Conservation (phyloP, 2,329 filamentous ascomycete genomes). For the Cytospora leucostoma region DNA sequence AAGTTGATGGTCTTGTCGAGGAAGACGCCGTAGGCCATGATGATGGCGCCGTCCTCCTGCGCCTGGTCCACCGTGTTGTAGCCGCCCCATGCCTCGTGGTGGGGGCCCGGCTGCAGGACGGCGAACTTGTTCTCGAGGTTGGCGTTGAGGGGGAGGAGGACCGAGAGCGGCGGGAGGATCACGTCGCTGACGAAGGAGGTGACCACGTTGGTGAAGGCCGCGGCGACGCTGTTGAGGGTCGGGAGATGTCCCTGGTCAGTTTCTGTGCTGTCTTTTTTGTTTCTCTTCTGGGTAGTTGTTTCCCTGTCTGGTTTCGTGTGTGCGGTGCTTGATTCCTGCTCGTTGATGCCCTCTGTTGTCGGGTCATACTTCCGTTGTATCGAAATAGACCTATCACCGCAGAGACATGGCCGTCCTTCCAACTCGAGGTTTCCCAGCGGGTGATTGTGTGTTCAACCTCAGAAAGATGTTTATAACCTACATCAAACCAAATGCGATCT, state of each 20-base stretch:
- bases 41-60: conserved; percentile 68
- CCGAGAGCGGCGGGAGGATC: conserved; percentile 67
- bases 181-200: conserved; percentile 73
- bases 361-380: too few species aligned
- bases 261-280: neutral
- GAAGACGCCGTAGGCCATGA: conserved; percentile 64
- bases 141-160: conserved; percentile 67
- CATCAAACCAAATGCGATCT: conserved; percentile 77
- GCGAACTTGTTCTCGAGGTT: conserved; percentile 77
- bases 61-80: conserved; percentile 74
- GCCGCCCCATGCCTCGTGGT: conserved; percentile 50
- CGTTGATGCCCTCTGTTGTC: too few species aligned
- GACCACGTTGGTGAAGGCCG: conserved; percentile 70
- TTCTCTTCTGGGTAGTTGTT: neutral
- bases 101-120: conserved; percentile 59
- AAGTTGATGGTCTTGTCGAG: conserved; percentile 68
- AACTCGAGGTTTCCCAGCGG: neutral
- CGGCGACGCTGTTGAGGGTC: conserved; percentile 58
- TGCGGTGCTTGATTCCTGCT: neutral
- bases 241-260: too few species aligned
- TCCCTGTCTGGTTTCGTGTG: neutral
- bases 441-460: neutral
- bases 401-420: neutral
- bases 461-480: conserved; percentile 39
- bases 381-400: too few species aligned